Base-by-base conservation (phyloP, 768 basidiomycete species). In the Boletus reticuloceps region DNA sequence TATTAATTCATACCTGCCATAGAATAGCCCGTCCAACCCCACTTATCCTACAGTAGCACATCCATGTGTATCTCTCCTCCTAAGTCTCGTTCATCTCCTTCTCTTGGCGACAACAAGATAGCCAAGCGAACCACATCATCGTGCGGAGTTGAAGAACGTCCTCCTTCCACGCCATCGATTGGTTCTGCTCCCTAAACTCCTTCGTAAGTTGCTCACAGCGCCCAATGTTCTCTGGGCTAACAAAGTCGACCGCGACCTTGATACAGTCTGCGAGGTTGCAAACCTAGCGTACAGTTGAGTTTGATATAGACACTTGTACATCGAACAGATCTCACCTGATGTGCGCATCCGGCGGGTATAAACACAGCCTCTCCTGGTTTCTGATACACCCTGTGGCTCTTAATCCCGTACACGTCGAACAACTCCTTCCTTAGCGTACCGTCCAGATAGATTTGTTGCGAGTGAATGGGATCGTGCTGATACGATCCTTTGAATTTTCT, bases 91-190 rank as follows among this genome's bases (percentile, higher is more conserved):
- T 71, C 69, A 72, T 72, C 55, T 75, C 70, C 55, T 69, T 75
- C 58, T 81, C 79, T 59, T 80, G 77, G 45, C 75, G 76, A 51
- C 69, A 69, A 56, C 88, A 88, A 46, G 87, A 87, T 62, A 89
- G 73, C 92, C 92, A 94, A 34, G 90, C 88, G 64, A 90, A 95
- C 89, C 93, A 94, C 83, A 97, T 88, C 85, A 94, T 94, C 54
- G 87, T 90, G 54, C 88, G 80, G 58, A 97, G 77, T 74, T 95
- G 92, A 63, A 98, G 76, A 6, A 96, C 90, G 66, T 98, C 95
- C 68, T 93, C 89, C 71, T 95, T 94, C 95, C 95, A 98, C 41
- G 81, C 86, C 77, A 85, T 85, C 48, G 82, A 82, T 69, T 88
- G 85, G 66, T 96, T 96, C 73, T 95, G 91, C 67, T 86, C 84